A percentile compares a stretch with the other conserved stretches of the same genome.
Conservation (phyloP, 2,329 filamentous ascomycete genomes). For the Ambrosiella beaveri region DNA sequence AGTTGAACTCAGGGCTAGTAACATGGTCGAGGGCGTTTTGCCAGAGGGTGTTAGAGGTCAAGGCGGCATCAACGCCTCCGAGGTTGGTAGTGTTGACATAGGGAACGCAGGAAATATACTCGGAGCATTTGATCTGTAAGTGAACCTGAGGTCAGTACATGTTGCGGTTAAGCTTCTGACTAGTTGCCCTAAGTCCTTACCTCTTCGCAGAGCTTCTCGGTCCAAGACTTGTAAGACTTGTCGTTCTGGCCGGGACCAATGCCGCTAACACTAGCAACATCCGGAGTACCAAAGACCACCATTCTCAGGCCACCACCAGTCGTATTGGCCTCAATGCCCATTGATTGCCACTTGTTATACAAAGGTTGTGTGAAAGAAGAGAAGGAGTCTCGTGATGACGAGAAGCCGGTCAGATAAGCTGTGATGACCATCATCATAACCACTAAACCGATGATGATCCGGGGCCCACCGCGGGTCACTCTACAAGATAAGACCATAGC, state of each 20-base stretch:
- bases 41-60: slow-evolving; percentile 36
- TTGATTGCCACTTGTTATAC: slow-evolving; percentile 16
- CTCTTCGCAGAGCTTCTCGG: slow-evolving; percentile 30
- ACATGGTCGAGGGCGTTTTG: slow-evolving; percentile 23
- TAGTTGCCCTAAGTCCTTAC: slow-evolving; percentile 18
- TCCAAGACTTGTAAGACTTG: slow-evolving; percentile 27
- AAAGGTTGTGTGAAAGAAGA: slow-evolving; percentile 12
- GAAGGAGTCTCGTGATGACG: slow-evolving; percentile 5
- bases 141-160: neutral
- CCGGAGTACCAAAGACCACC: slow-evolving; percentile 33
- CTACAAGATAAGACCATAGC: slow-evolving; percentile 23
- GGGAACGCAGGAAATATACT: slow-evolving; percentile 30
- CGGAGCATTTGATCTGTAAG: slow-evolving; percentile 29
- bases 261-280: slow-evolving; percentile 21
- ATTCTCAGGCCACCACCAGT: slow-evolving; percentile 26
- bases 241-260: slow-evolving; percentile 8
- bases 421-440: slow-evolving; percentile 18
- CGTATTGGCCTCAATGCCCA: slow-evolving; percentile 15
- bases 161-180: neutral
- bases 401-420: slow-evolving; percentile 15
- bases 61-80: slow-evolving; percentile 21
- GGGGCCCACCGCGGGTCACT: slow-evolving; percentile 23
- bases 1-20: slow-evolving; percentile 18
- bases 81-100: slow-evolving; percentile 21
- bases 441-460: slow-evolving; percentile 18